These are phyloP conservation scores for Dioscorea cayenensis DNA, from an alignment of 116 monocot genomes.

Conservation along the genomic window DNA sequence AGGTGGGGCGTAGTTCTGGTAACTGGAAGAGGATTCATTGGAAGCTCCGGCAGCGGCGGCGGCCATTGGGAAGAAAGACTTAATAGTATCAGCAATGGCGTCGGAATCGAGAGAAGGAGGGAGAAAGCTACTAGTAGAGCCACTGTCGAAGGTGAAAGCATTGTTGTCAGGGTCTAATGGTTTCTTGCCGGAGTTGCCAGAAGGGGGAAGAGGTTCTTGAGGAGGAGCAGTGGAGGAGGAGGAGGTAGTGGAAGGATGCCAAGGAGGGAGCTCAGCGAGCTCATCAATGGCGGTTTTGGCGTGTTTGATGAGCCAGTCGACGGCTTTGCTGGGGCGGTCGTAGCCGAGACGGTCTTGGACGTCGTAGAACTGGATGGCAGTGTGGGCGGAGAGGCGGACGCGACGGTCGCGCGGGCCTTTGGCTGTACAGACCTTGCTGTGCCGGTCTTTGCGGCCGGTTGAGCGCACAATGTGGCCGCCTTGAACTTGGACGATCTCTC, in stretches of 20 bases:
- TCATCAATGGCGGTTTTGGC: conserved; percentile 71
- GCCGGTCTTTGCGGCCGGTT: conserved; percentile 84
- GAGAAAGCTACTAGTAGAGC: conserved; percentile 30
- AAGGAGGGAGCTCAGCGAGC: conserved; percentile 44
- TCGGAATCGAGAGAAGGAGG: conserved; percentile 70
- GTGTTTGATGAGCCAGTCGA: conserved; percentile 53
- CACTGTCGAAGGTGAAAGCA: not conserved
- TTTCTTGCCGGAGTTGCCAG: conserved; percentile 11
- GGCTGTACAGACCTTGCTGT: conserved; percentile 95
- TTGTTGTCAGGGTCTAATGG: not conserved
- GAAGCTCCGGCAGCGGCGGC: conserved; percentile 13
- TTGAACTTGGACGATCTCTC: conserved; percentile 64
- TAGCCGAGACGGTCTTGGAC: conserved; percentile 94
- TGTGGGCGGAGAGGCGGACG: conserved; percentile 90
- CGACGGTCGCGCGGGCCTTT: conserved; percentile 86
- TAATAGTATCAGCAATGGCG: conserved; percentile 87
- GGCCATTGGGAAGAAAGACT: conserved; percentile 78
- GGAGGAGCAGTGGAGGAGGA: not conserved
- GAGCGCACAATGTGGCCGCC: conserved; percentile 86
- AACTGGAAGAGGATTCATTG: conserved; percentile 6
- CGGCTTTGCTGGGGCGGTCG: conserved; percentile 97
- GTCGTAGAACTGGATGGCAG: conserved; percentile 97
- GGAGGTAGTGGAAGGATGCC: conserved; percentile 22
- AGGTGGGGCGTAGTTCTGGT: conserved; percentile 29
- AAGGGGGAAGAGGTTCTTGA: not conserved